Base-by-base conservation (phyloP, 768 basidiomycete species). In the Lyophyllum shimeji region DNA sequence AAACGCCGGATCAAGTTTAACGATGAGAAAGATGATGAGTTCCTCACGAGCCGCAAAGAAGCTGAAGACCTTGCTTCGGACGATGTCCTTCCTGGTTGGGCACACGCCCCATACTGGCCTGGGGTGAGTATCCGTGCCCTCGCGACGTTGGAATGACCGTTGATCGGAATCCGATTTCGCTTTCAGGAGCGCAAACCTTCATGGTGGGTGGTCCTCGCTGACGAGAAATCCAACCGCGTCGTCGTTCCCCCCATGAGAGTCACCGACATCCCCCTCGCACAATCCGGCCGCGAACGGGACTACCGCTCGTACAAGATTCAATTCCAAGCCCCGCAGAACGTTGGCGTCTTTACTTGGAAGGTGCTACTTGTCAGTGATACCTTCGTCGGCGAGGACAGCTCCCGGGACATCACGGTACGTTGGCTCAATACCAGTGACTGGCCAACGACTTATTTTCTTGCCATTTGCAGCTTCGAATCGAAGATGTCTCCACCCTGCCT, bases 41-140 rank as follows among this genome's bases (percentile, higher is more conserved):
- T 95, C 71, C 75, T 95, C 45, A 73, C 71, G 18, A 79, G 81
- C 29, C 77, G 83, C 20, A 78, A 78, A 29, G 86, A 89, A 3
- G 76, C 80, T 0, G 91, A 92, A 61, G 85, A 87, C 49, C 59
- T 85, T 18, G 64, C 71, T 15, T 63, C 70, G 0, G 70, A 75
- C n/a, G 74, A 74, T 24, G 65, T 65, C n/a, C 60, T 70, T 48
- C 74, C 74, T 50, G 83, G 80, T 24, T 85, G 75, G 56, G 94
- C 89, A n/a, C 95, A 99, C 67, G 92, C 95, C 7, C 96, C 96
- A 4, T 81, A 83, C 65, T 98, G 94, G 94, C 94, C 96, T 53
- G 83, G 80, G 57, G 94, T 95, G 63, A 43, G 88, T 75, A 39
- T 40, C 25, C 4, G 3, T 25, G 29, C 23, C 45, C 15, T 33